Base-by-base conservation (phyloP, 1,284 basidiomycete species). In the Cutaneotrichosporon sp. region DNA sequence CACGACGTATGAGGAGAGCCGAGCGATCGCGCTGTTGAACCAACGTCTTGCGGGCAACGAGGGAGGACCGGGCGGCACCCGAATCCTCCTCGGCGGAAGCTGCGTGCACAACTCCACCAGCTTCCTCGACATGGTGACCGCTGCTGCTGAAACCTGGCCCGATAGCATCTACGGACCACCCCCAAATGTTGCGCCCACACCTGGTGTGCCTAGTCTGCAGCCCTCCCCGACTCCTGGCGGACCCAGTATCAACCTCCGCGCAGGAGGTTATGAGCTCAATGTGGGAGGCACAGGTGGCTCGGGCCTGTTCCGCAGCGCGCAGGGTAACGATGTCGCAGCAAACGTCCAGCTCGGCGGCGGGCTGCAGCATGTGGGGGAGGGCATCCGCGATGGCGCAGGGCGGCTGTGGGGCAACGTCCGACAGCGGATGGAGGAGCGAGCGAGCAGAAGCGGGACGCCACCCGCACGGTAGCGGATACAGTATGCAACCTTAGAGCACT, bases 1-100 rank as follows among this genome's bases (percentile, higher is more conserved):
- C 0, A 88, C 91, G 38, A 97, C 94, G 0, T 97, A 96, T 73
- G 93, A 92, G 77, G 94, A 98, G 81, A 91, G 91, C 0, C 85
- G 91, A 65, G 85, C 88, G 0, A 85, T 97, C 16, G 86, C 92
- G 5, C 81, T 93, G 47, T 84, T 96, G 68, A 97, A 97, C 76
- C 90, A 94, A 74, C 90, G 91, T 67, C 80, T 86, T 14, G 79
- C 82, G 0, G 69, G 76, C 42, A 81, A 82, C 53, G 70, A 73
- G 1, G 76, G 81, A 38, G 80, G 78, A 34, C 74, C 80, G 0
- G 85, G 86, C n/a, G 84, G 85, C 5, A 77, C 76, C 26, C 84
- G 93, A 30, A 82, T 97, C 53, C 80, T 98, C 4, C 86, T 98
- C 2, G 94, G 95, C 10, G 94, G 95, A 11, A 95, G 91, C 49